Percentiles rank a stretch among this genome's conserved stretches.
Conservation (phyloP, 768 basidiomycete genomes). For the Brasilioporus rufonigricans region DNA sequence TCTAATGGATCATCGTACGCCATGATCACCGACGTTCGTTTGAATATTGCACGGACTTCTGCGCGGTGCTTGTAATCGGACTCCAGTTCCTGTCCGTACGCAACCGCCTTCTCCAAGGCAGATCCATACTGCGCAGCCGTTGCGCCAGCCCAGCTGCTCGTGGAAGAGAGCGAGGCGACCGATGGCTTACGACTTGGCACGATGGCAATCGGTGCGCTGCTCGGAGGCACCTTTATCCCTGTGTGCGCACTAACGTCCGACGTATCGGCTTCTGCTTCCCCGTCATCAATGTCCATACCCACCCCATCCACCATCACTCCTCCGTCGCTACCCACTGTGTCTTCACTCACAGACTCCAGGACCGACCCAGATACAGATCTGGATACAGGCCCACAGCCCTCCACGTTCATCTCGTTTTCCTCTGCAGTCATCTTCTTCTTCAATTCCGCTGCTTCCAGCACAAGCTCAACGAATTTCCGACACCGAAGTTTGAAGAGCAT, state of each 20-base stretch:
- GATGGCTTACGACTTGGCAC: conserved; percentile 31
- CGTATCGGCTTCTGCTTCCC: conserved; percentile 32
- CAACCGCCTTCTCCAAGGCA: conserved; percentile 62
- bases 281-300: conserved; percentile 56
- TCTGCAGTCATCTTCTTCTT: conserved; percentile 57
- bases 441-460: conserved; percentile 66
- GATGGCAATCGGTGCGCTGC: conserved; percentile 29
- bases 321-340: conserved; percentile 37
- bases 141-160: conserved; percentile 22
- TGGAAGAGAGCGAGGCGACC: conserved; percentile 27
- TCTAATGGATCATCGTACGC: conserved; percentile 75
- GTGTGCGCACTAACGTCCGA: conserved; percentile 10
- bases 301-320: conserved; percentile 43
- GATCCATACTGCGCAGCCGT: conserved; percentile 47
- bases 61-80: conserved; percentile 65
- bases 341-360: conserved; percentile 34
- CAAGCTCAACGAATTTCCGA: conserved; percentile 82
- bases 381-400: conserved; percentile 23
- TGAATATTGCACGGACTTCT: conserved; percentile 64
- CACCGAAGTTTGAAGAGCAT: conserved; percentile 82
- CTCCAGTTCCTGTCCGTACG: conserved; percentile 71
- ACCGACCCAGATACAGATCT: conserved; percentile 25
- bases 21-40: conserved; percentile 74
- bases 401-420: conserved; percentile 33
- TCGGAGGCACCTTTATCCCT: conserved; percentile 10